Percentiles rank a stretch among this genome's conserved stretches.
These are phyloP conservation scores for Aspergillus spinulosporus DNA, from an alignment of 2,329 filamentous ascomycete genomes.

Conservation along the genomic window DNA sequence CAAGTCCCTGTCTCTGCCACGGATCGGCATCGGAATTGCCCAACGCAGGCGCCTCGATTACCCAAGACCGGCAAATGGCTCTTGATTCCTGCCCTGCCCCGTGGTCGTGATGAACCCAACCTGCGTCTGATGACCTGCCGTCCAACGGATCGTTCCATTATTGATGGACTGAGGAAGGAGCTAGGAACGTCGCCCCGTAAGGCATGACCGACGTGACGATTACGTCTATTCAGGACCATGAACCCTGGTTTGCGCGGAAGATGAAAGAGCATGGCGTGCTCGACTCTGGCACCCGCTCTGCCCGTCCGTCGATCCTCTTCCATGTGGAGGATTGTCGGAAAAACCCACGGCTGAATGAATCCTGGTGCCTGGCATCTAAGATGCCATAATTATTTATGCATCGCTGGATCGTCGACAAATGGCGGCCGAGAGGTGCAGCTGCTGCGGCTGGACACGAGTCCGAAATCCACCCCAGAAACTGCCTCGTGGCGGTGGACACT, in stretches of 20 bases:
- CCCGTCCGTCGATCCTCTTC: background rate
- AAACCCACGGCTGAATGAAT: background rate
- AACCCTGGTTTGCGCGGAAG: background rate
- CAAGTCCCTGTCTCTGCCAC: background rate
- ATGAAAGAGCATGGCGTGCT: background rate
- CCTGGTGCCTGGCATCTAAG: conserved; percentile 7
- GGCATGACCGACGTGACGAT: background rate
- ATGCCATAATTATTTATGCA: background rate
- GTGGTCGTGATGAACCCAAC: background rate
- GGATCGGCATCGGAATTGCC: conserved; percentile 11
- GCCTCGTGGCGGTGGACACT: conserved; percentile 30
- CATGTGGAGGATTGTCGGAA: background rate
- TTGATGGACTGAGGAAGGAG: background rate
- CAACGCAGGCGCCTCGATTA: conserved; percentile 18
- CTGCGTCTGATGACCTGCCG: background rate
- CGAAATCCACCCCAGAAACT: conserved; percentile 19
- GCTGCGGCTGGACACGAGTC: background rate
- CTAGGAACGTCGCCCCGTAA: background rate
- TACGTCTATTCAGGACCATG: background rate
- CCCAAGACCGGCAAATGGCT: conserved; percentile 17
- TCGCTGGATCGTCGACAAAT: background rate
- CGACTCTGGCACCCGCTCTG: background rate
- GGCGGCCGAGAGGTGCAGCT: background rate
- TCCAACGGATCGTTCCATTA: background rate
- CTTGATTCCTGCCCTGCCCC: background rate